Evolutionary conservation across 176 grass and related monocot genomes (phyloP).

Genomic region (Hsuehochloa calcarea): DNA sequence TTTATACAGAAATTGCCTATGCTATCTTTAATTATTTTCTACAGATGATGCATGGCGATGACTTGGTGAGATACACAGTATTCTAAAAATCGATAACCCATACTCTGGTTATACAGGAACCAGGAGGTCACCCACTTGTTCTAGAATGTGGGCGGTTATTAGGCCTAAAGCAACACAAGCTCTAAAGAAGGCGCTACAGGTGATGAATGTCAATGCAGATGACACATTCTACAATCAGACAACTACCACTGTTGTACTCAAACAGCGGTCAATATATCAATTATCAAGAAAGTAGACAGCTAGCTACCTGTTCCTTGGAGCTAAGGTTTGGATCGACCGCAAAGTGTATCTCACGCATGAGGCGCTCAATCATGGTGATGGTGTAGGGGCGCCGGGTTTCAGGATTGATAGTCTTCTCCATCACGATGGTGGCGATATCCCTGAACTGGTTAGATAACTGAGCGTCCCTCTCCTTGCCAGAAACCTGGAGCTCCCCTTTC

Average conservation of each 20-base stretch:
- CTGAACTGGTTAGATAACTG: conserved; percentile 75
- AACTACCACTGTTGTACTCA: neutral
- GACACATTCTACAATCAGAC: neutral
- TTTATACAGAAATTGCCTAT: neutral
- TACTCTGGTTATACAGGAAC: neutral
- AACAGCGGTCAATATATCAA: neutral
- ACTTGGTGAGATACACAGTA: neutral
- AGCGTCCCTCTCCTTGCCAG: conserved; percentile 91
- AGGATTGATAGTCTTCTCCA: conserved; percentile 91
- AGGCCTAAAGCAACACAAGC: neutral
- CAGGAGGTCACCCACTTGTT: neutral
- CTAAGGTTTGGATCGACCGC: conserved; percentile 21
- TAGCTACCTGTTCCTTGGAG: conserved; percentile 26
- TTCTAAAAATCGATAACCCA: neutral
- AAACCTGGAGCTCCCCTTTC: conserved; percentile 85
- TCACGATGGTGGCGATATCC: conserved; percentile 92
- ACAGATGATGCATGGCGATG: too few species aligned
- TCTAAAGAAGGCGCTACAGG: neutral
- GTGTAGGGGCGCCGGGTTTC: conserved; percentile 83
- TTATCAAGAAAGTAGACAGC: neutral
- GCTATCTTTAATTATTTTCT: too few species aligned
- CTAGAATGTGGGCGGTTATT: neutral
- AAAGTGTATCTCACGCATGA: conserved; percentile 95
- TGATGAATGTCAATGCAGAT: neutral
- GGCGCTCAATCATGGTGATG: conserved; percentile 88